Percentiles rank a stretch among this genome's conserved stretches.
Evolutionary conservation across 2,329 filamentous ascomycete species (phyloP).

Genomic region (Daldinia sp.): DNA sequence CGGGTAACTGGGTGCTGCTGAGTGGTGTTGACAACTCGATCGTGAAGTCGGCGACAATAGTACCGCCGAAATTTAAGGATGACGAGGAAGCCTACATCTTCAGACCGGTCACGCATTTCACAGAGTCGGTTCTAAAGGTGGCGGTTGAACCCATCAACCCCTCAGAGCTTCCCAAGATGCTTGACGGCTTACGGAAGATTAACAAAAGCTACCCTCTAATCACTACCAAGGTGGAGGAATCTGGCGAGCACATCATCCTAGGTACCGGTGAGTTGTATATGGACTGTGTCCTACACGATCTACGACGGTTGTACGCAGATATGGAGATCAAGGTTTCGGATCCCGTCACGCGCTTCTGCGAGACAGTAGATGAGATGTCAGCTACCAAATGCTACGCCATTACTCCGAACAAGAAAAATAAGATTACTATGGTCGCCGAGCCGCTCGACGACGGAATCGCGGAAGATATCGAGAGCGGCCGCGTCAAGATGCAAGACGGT

Average conservation of each 20-base stretch:
- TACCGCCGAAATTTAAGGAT: conserved; percentile 82
- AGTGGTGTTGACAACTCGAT: conserved; percentile 97
- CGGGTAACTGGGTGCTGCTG: conserved; percentile 92
- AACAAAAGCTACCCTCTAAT: conserved; percentile 98
- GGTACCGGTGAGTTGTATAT: conserved; percentile 99
- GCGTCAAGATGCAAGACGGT: conserved; percentile 91
- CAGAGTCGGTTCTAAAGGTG: conserved; percentile 96
- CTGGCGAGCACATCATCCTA: conserved; percentile 93
- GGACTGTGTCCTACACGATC: conserved; percentile 97
- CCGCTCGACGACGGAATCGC: conserved; percentile 95
- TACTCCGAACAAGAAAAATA: conserved; percentile 99
- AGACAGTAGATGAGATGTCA: conserved; percentile 96
- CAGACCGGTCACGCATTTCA: conserved; percentile 91
- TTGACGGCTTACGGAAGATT: conserved; percentile 94
- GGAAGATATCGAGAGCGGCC: conserved; percentile 91
- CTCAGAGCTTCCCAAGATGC: conserved; percentile 97
- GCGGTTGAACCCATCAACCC: conserved; percentile 98
- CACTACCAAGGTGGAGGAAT: conserved; percentile 97
- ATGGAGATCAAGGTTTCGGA: conserved; percentile 99
- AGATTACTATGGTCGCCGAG: conserved; percentile 98
- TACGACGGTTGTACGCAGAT: conserved; percentile 92
- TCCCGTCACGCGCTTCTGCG: conserved; percentile 95
- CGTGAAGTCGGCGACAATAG: conserved; percentile 94
- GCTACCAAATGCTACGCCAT: conserved; percentile 98
- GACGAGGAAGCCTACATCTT: conserved; percentile 97